A percentile compares a stretch with the other conserved stretches of the same genome.
Conservation (phyloP, 192 early-diverging fungal genomes). For the Coemansia guatemalensis region DNA sequence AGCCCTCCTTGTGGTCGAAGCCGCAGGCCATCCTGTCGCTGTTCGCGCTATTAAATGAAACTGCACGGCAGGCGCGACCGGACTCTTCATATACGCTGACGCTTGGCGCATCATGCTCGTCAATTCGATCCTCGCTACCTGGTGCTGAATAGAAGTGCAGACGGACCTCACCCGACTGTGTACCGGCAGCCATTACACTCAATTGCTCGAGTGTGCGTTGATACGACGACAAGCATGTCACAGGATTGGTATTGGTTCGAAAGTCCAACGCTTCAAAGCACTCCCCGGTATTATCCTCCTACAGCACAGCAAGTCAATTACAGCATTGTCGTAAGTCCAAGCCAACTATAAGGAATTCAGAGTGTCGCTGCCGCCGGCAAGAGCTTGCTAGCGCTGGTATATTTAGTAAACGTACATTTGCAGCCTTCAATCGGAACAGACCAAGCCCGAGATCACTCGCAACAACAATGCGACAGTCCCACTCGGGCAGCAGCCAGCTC, state of each 20-base stretch:
- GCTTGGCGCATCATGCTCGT: constrained; percentile 5
- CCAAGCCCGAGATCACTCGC: constrained; percentile 33
- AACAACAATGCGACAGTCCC: constrained; percentile 25
- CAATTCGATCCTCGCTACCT: constrained; percentile 1
- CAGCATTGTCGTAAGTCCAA: background rate
- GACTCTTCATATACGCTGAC: constrained; percentile 29
- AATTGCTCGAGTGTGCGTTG: constrained; percentile 22
- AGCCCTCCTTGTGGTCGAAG: constrained; percentile 41
- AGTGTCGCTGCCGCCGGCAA: background rate
- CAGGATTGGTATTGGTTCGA: constrained; percentile 17
- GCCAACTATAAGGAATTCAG: background rate
- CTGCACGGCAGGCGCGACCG: constrained; percentile 20
- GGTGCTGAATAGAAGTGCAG: constrained; percentile 36
- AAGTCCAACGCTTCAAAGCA: constrained; percentile 23
- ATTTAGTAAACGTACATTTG: constrained; percentile 13
- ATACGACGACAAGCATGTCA: constrained; percentile 37
- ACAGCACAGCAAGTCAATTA: background rate
- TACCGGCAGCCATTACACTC: constrained; percentile 37
- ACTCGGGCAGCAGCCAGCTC: constrained; percentile 48
- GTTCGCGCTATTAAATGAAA: constrained; percentile 36
- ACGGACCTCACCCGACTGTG: constrained; percentile 25
- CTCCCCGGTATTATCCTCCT: constrained; percentile 4
- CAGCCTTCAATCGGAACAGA: constrained; percentile 22
- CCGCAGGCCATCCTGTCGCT: constrained; percentile 44
- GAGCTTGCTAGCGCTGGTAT: background rate